A percentile compares a stretch with the other conserved stretches of the same genome.
phyloP scores from a whole-genome alignment of 176 grass and related monocot species.

The Oryza longistaminata region DNA sequence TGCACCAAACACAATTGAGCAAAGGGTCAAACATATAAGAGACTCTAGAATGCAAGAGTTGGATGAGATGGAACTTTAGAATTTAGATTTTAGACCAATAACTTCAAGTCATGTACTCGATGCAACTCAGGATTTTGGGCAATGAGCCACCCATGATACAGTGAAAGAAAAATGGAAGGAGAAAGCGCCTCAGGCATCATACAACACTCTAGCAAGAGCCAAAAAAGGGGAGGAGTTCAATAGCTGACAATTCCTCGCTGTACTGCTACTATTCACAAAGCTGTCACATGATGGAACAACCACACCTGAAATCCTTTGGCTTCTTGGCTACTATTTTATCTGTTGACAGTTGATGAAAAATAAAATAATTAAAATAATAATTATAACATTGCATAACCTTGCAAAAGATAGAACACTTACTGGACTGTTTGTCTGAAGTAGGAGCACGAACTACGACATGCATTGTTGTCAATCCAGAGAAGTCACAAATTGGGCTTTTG shows the following conservation, averaged over 20 bases:
- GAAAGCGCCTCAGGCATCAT: constrained; percentile 35
- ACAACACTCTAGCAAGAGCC: constrained; percentile 36
- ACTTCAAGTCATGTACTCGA: constrained; percentile 30
- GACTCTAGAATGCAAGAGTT: background rate
- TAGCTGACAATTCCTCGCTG: constrained; percentile 26
- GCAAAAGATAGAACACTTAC: constrained; percentile 27
- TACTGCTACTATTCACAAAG: constrained; percentile 37
- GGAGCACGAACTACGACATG: constrained; percentile 59
- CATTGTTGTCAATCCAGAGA: constrained; percentile 68
- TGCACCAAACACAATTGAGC: no score
- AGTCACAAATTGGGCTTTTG: constrained; percentile 59
- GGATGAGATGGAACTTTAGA: background rate
- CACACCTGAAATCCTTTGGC: constrained; percentile 51
- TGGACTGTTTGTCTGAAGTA: constrained; percentile 42
- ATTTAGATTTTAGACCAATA: background rate
- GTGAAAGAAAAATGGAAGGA: background rate
- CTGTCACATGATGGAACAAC: constrained; percentile 61
- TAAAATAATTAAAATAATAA: background rate
- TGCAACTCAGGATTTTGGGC: constrained; percentile 20
- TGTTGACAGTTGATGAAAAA: constrained; percentile 32
- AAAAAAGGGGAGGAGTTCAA: constrained; percentile 25
- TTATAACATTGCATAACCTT: background rate
- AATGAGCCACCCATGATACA: background rate
- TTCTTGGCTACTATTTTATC: constrained; percentile 53
- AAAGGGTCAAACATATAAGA: no score